Percentiles rank a stretch among this genome's conserved stretches.
Evolutionary conservation across 2,329 filamentous ascomycete species (phyloP).

Genomic region (Phaeophleospora eucalypticola): DNA sequence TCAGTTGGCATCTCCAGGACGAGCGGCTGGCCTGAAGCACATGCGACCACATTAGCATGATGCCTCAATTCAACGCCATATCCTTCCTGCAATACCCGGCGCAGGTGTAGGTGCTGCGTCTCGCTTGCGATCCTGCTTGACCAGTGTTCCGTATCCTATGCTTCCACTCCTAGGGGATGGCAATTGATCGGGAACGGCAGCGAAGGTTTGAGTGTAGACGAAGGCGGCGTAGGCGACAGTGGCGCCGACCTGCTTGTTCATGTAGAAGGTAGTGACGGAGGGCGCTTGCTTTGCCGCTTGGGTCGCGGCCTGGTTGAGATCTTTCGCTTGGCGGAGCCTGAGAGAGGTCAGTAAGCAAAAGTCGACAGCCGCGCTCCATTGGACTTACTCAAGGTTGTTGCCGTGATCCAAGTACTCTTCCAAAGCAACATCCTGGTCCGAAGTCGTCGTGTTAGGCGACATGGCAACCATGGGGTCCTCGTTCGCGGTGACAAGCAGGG

Average conservation of each 20-base stretch:
- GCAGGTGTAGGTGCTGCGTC: slow-evolving; percentile 2
- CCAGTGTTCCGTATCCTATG: slow-evolving; percentile 28
- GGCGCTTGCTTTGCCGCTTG: slow-evolving; percentile 15
- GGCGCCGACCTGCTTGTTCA: slow-evolving; percentile 12
- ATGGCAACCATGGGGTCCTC: not conserved
- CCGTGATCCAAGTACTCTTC: not conserved
- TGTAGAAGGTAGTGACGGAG: slow-evolving; percentile 26
- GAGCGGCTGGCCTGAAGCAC: slow-evolving; percentile 1
- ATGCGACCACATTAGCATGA: not conserved
- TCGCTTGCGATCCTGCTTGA: slow-evolving; percentile 9
- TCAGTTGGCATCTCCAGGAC: slow-evolving; percentile 21
- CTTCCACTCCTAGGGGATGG: slow-evolving; percentile 21
- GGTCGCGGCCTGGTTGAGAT: slow-evolving; percentile 13
- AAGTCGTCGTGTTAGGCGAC: not conserved
- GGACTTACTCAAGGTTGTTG: not conserved
- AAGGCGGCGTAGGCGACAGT: slow-evolving; percentile 23
- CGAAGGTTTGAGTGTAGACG: slow-evolving; percentile 32
- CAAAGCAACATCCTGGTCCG: not conserved
- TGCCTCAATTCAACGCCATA: slow-evolving; percentile 2
- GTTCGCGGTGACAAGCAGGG: not conserved
- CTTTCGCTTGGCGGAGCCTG: slow-evolving; percentile 22
- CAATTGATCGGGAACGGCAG: slow-evolving; percentile 26
- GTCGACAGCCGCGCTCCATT: not conserved
- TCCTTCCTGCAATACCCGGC: slow-evolving; percentile 8
- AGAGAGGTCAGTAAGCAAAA: not conserved